Percentiles rank a stretch among this genome's conserved stretches.
phyloP scores from a whole-genome alignment of 2,329 filamentous ascomycete genomes.

The Aspergillus ochraceus region DNA sequence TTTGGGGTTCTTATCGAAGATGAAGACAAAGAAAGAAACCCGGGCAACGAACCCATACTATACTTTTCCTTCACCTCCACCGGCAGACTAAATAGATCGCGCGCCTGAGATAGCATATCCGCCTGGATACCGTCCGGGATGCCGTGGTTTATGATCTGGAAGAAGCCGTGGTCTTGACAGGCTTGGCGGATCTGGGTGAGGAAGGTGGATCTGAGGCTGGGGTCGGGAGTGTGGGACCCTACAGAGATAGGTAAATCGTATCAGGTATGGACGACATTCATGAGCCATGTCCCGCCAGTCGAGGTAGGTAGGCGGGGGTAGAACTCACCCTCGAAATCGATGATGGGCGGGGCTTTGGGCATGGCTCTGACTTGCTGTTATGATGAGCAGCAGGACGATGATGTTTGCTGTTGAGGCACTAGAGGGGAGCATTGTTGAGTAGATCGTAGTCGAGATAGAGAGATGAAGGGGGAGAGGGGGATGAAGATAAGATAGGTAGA shows the following conservation, averaged over 20 bases:
- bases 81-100: slow-evolving; percentile 50
- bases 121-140: slow-evolving; percentile 45
- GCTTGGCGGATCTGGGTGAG: slow-evolving; percentile 38
- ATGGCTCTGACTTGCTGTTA: slow-evolving; percentile 3
- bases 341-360: slow-evolving; percentile 6
- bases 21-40: no score
- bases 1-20: no score
- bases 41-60: slow-evolving; percentile 16
- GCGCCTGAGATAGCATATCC: slow-evolving; percentile 42
- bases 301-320: neutral
- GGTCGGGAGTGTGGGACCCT: slow-evolving; percentile 6
- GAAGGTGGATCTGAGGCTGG: slow-evolving; percentile 2
- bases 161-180: slow-evolving; percentile 53
- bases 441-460: no score
- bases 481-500: no score
- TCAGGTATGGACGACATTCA: no score
- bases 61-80: slow-evolving; percentile 27
- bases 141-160: slow-evolving; percentile 53
- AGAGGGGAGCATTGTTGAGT: neutral
- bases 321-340: slow-evolving; percentile 6
- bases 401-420: neutral
- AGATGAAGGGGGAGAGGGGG: no score
- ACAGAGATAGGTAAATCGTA: neutral
- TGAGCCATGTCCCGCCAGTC: neutral
- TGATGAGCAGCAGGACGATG: neutral